Evolutionary conservation across 148 eudicot species (phyloP).

Genomic region (Silene conica): DNA sequence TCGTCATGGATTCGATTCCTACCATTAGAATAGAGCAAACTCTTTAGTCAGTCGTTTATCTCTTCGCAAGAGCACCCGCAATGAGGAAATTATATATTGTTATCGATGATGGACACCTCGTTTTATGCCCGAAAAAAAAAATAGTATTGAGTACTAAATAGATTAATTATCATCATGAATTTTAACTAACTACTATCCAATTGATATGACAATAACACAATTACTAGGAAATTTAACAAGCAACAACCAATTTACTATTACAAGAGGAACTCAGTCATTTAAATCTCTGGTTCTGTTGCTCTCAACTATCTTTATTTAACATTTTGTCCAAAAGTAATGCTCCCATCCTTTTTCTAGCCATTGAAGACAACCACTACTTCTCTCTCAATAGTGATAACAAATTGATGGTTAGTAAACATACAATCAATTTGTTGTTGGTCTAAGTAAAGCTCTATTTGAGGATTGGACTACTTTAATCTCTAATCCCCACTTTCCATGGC

Average conservation of each 20-base stretch:
- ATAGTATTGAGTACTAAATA: too few relatives aligned
- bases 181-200: neutral
- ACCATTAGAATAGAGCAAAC: too few relatives aligned
- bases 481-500: too few relatives aligned
- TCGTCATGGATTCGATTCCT: too few relatives aligned
- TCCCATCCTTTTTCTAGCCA: neutral
- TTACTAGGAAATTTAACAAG: neutral
- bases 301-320: neutral
- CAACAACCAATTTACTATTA: neutral
- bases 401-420: neutral
- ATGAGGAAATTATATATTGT: too few relatives aligned
- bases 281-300: neutral
- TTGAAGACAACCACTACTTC: conserved; percentile 2
- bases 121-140: too few relatives aligned
- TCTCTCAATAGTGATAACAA: neutral
- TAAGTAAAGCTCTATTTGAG: neutral
- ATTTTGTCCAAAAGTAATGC: neutral
- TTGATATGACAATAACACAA: neutral
- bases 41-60: too few relatives aligned
- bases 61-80: too few relatives aligned
- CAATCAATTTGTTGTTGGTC: neutral
- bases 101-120: too few relatives aligned
- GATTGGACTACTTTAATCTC: neutral
- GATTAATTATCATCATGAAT: neutral
- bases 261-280: neutral